Conservation (phyloP, 768 basidiomycete genomes). For the Zangia roseola region DNA sequence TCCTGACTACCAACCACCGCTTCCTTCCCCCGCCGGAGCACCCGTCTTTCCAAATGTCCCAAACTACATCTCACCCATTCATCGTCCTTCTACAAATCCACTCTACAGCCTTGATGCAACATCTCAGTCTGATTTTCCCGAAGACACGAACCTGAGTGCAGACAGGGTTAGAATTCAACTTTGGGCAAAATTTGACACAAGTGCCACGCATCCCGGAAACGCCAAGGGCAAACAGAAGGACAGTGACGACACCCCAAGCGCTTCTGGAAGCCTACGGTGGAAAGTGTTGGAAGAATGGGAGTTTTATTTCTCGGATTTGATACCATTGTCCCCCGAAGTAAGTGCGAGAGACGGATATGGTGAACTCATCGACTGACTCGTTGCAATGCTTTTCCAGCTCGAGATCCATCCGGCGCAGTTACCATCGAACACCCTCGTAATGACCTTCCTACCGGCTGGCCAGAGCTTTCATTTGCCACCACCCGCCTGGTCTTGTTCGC, state of each 20-base stretch:
- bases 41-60: constrained; percentile 35
- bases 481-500: constrained; percentile 25
- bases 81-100: constrained; percentile 84
- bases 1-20: constrained; percentile 24
- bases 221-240: constrained; percentile 50
- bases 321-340: constrained; percentile 63
- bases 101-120: constrained; percentile 59
- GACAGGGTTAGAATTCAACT: constrained; percentile 54
- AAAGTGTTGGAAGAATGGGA: constrained; percentile 66
- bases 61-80: constrained; percentile 76
- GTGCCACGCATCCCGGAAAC: constrained; percentile 7
- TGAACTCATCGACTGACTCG: constrained; percentile 10
- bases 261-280: constrained; percentile 47
- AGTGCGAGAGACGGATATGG: constrained; percentile 24
- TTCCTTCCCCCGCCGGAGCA: constrained; percentile 15
- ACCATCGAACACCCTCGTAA: constrained; percentile 71
- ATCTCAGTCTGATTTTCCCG: constrained; percentile 50
- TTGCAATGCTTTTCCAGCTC: constrained; percentile 26
- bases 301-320: constrained; percentile 55
- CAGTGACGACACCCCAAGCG: constrained; percentile 6
- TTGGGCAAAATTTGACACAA: constrained; percentile 48
- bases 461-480: constrained; percentile 58
- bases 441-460: constrained; percentile 62
- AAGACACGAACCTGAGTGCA: constrained; percentile 53
- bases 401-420: constrained; percentile 44